Evolutionary conservation across 164 flowering plant genomes (phyloP), one percentile per base, ranked within the genome.

Genomic region (Vitis amurensis): DNA sequence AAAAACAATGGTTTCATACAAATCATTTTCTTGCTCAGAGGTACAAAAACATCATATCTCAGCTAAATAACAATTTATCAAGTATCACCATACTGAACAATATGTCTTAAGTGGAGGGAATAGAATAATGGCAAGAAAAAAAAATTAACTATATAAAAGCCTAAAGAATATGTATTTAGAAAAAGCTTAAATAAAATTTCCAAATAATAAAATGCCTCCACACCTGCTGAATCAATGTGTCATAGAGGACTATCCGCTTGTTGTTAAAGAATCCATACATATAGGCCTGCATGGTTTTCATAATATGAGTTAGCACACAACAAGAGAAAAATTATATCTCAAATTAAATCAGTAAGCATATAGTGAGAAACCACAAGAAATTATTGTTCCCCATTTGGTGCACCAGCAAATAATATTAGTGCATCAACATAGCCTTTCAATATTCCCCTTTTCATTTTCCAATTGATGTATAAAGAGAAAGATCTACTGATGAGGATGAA

Each of bases 231-330:
- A 96, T 85, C 81, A 96, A 78, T 37, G 99, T 96, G 78, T 96
- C 99, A 80, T 89, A 93, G 49, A 96, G 93, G 64, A 92, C 99
- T 72, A 96, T 96, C 23, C 99, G 87, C 85, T 96, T 96, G 85
- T 93, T 96, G 55, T 92, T 96, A 68, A 91, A 93, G 81, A 96
- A 96, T 44, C 99, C 99, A 77, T 96, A 96, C 99, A 96, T 96
- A 72, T 93, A 96, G 59, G 99, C 99, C 99, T 96, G 95, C 81
- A 72, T 48, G 62, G 15, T 62, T 30, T 52, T 37, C 23, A 67
- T 44, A 31, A 56, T 14, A 66, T 17, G 30, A 58, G 17, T 74
- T 68, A 71, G n/a, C 19, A 6, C 44, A 37, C 44, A 37, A 6
- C 31, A 16, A 68, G 11, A n/a, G 12, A 8, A 52, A 60, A 37